Evolutionary conservation across 352 stramenopile genomes (phyloP).

Genomic region (Phytopythium cucurbitacearum): DNA sequence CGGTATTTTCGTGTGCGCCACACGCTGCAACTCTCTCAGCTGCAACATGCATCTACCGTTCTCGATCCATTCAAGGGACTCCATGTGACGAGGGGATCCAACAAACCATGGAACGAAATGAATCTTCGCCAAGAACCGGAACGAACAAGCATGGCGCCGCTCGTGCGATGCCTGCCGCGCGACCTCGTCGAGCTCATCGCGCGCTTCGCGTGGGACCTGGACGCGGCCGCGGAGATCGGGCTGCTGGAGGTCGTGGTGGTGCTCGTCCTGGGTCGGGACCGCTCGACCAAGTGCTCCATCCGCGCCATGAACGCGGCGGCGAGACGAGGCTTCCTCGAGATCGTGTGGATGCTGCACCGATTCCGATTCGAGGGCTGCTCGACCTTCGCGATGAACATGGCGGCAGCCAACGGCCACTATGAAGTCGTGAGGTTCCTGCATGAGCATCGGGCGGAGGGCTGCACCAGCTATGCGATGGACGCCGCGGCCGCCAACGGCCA

Average conservation of each 20-base stretch:
- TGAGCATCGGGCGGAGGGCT: conserved; percentile 24
- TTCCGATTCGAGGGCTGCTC: conserved; percentile 10
- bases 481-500: conserved; percentile 27
- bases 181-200: conserved; percentile 27
- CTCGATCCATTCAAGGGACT: too few relatives aligned
- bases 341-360: conserved; percentile 16
- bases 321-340: conserved; percentile 11
- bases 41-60: too few relatives aligned
- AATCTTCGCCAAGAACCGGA: conserved; percentile 1
- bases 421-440: conserved; percentile 28
- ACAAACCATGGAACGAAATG: not conserved
- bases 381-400: conserved; percentile 27
- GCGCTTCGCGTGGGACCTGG: conserved; percentile 24
- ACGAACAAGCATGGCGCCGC: not conserved
- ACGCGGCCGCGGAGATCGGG: conserved; percentile 13
- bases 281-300: conserved; percentile 9
- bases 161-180: conserved; percentile 1
- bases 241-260: conserved; percentile 17
- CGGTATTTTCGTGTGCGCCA: too few relatives aligned
- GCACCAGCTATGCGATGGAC: conserved; percentile 36
- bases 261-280: conserved; percentile 11
- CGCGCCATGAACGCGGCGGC: conserved; percentile 19
- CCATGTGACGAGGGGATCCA: conserved; percentile 1
- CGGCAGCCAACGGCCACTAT: conserved; percentile 22
- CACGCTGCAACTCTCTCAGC: too few relatives aligned